Conservation (phyloP, 768 basidiomycete species). For the Lyophyllum decastes region DNA sequence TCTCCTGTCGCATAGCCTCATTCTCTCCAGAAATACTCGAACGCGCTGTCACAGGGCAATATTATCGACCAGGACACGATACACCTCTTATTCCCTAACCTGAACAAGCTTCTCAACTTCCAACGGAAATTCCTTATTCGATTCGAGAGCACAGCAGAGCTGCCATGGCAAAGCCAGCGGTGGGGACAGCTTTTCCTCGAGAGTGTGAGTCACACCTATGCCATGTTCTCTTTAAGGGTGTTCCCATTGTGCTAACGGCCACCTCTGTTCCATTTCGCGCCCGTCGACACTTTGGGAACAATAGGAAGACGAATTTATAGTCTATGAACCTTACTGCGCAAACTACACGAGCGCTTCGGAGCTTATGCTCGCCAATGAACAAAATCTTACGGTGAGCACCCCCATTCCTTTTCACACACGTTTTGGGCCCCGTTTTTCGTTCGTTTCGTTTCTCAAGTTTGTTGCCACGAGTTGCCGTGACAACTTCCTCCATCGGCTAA, state of each 20-base stretch:
- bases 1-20: slow-evolving; percentile 20
- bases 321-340: slow-evolving; percentile 97
- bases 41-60: slow-evolving; percentile 76
- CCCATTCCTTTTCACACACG: slow-evolving; percentile 16
- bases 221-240: slow-evolving; percentile 38
- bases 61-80: slow-evolving; percentile 94
- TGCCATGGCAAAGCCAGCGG: slow-evolving; percentile 80
- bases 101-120: slow-evolving; percentile 94
- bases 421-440: slow-evolving; percentile 7
- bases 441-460: slow-evolving; percentile 11
- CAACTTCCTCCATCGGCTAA: slow-evolving; percentile 31
- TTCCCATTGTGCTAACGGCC: slow-evolving; percentile 43
- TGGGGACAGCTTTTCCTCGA: slow-evolving; percentile 88
- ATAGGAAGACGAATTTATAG: slow-evolving; percentile 94
- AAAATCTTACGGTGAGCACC: slow-evolving; percentile 76
- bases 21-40: slow-evolving; percentile 78
- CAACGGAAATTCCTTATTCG: slow-evolving; percentile 93
- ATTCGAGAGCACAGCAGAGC: slow-evolving; percentile 82
- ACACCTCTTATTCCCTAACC: slow-evolving; percentile 91
- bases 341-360: slow-evolving; percentile 90
- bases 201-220: slow-evolving; percentile 58
- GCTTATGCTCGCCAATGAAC: slow-evolving; percentile 83
- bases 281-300: slow-evolving; percentile 36
- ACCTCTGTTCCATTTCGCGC: slow-evolving; percentile 23
- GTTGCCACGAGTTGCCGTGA: slow-evolving; percentile 28